Evolutionary conservation across 768 basidiomycete genomes (phyloP).

Genomic region (Paxillus ammoniavirescens): DNA sequence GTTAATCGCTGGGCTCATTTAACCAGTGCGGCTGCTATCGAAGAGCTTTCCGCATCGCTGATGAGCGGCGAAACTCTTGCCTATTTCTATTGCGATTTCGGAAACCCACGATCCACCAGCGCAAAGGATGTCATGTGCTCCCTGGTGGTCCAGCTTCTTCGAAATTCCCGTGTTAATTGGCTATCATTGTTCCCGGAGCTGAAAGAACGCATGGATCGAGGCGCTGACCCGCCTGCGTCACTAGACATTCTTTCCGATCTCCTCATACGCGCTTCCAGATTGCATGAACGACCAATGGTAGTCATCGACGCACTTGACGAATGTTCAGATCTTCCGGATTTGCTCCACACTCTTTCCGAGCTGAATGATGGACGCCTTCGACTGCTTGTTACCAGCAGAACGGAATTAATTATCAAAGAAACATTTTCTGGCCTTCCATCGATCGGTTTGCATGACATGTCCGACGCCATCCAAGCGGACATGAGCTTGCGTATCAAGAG

Average conservation of each 20-base stretch:
- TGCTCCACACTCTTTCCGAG: neutral
- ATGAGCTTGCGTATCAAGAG: neutral
- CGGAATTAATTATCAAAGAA: neutral
- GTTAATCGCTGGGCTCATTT: neutral
- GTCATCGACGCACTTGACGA: slow-evolving; percentile 1
- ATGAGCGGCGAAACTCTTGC: neutral
- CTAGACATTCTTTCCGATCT: neutral
- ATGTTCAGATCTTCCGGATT: neutral
- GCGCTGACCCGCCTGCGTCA: neutral
- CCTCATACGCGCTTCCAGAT: neutral
- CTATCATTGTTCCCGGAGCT: neutral
- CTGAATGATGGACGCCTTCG: too few species aligned
- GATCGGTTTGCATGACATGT: neutral
- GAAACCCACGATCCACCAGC: neutral
- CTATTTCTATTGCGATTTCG: neutral
- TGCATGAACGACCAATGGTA: neutral
- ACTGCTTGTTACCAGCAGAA: neutral
- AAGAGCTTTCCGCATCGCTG: neutral
- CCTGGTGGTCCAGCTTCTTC: neutral
- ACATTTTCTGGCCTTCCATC: neutral
- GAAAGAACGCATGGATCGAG: neutral
- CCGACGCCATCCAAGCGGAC: neutral
- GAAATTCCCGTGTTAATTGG: neutral
- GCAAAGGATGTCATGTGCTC: neutral
- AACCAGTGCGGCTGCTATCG: neutral